Evolutionary conservation across 345 rosid species (phyloP).

Genomic region (Citrus maxima): DNA sequence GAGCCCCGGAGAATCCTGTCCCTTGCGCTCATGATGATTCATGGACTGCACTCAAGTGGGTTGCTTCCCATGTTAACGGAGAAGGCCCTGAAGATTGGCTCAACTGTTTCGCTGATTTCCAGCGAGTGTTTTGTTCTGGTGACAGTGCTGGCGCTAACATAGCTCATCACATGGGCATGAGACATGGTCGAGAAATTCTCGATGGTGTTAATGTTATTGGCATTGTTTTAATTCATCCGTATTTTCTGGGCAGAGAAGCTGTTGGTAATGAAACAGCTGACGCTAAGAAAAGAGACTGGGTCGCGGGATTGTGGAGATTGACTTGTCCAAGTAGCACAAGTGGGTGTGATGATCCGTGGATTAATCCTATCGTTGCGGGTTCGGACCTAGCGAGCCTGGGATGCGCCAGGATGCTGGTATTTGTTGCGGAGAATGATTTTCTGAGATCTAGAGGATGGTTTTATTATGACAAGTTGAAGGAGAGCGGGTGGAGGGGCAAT

Average conservation of each 20-base stretch:
- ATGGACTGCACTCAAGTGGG: no score
- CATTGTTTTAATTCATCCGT: conserved; percentile 20
- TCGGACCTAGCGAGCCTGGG: conserved; percentile 28
- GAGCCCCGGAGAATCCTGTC: no score
- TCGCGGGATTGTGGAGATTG: conserved; percentile 17
- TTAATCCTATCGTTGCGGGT: conserved; percentile 35
- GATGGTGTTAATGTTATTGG: conserved; percentile 13
- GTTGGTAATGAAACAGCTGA: conserved; percentile 11
- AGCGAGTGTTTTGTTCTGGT: no score
- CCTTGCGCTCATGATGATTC: no score
- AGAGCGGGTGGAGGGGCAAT: conserved; percentile 43
- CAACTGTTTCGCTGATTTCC: no score
- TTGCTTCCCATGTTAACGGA: no score
- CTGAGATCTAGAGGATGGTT: conserved; percentile 35
- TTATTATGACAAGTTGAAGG: conserved; percentile 31
- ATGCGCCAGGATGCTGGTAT: conserved; percentile 37
- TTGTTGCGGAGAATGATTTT: conserved; percentile 40
- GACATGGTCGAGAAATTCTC: background rate
- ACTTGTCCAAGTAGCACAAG: conserved; percentile 28
- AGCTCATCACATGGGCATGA: no score
- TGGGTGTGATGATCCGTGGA: conserved; percentile 44
- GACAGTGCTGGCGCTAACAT: no score
- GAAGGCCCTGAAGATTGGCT: no score
- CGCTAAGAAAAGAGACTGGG: background rate
- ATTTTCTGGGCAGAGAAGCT: conserved; percentile 30